A percentile compares a stretch with the other conserved stretches of the same genome.
Evolutionary conservation across 225 moss, liverwort and hornwort genomes (phyloP).

Genomic region (Bryoerythrophyllum caledonicum): DNA sequence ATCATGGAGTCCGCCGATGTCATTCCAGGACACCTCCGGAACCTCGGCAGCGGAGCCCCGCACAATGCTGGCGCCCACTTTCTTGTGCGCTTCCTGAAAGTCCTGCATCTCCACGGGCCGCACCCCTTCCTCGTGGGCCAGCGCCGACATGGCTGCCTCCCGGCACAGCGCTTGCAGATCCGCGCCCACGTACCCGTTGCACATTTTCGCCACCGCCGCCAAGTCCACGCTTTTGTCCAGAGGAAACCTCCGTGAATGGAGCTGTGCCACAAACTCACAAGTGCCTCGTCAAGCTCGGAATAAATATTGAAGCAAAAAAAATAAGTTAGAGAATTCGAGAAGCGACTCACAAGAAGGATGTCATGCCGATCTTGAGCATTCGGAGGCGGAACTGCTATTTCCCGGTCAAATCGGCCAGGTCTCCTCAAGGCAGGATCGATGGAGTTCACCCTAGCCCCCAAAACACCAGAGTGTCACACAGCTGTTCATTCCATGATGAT

Average conservation of each 20-base stretch:
- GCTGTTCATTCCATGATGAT: background rate
- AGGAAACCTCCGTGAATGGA: constrained; percentile 74
- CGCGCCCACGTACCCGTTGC: constrained; percentile 98
- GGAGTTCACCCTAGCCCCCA: constrained; percentile 70
- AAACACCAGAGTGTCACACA: background rate
- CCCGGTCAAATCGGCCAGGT: constrained; percentile 96
- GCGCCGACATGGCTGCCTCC: constrained; percentile 87
- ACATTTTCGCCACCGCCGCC: constrained; percentile 65
- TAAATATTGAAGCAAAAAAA: background rate
- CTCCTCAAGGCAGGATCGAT: constrained; percentile 92
- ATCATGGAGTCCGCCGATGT: constrained; percentile 90
- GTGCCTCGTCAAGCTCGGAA: background rate
- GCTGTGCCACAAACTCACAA: constrained; percentile 50
- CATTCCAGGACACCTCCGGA: constrained; percentile 82
- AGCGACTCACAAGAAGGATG: constrained; percentile 73
- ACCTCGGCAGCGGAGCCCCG: constrained; percentile 83
- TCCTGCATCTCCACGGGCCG: constrained; percentile 72
- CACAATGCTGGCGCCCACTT: constrained; percentile 90
- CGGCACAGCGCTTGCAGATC: constrained; percentile 94
- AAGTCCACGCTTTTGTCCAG: constrained; percentile 69
- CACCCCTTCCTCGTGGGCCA: constrained; percentile 52
- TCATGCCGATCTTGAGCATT: constrained; percentile 72
- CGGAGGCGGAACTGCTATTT: constrained; percentile 86
- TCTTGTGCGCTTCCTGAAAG: constrained; percentile 75
- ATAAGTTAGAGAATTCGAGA: background rate